phyloP scores from a whole-genome alignment of 768 basidiomycete genomes.

The Russula compacta region DNA sequence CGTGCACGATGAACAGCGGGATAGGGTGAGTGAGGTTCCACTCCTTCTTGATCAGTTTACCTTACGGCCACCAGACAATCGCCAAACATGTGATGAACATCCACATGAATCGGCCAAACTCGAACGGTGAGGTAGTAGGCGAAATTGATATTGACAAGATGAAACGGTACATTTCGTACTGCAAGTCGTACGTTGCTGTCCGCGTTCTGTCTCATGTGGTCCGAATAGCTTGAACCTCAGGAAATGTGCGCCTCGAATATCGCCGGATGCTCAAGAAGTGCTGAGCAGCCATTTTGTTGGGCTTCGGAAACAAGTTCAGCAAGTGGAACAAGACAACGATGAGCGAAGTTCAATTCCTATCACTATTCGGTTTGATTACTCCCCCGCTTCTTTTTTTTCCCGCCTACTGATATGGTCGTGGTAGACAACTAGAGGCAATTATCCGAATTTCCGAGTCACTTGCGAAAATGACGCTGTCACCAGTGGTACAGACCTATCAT shows the following conservation, averaged over 20 bases:
- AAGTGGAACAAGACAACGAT: conserved; percentile 94
- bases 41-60: background rate
- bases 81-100: conserved; percentile 98
- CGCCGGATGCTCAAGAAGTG: conserved; percentile 92
- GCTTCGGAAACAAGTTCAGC: conserved; percentile 86
- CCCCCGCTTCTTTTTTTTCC: background rate
- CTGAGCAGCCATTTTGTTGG: conserved; percentile 92
- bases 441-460: conserved; percentile 97
- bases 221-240: conserved; percentile 31
- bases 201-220: background rate
- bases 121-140: conserved; percentile 54
- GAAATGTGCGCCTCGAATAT: conserved; percentile 93
- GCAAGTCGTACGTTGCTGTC: conserved; percentile 61
- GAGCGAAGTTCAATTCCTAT: conserved; percentile 98
- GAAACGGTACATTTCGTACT: conserved; percentile 95
- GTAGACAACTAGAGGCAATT: conserved; percentile 91
- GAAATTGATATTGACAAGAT: conserved; percentile 97
- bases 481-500: conserved; percentile 82
- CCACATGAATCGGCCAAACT: conserved; percentile 88
- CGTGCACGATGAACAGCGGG: conserved; percentile 90
- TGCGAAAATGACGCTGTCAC: conserved; percentile 85
- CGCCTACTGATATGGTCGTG: background rate
- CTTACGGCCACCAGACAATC: conserved; percentile 56
- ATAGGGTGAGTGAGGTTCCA: conserved; percentile 48
- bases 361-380: conserved; percentile 70